These are phyloP conservation scores for Heliosperma pusillum DNA, from an alignment of 148 eudicot genomes.

Conservation along the genomic window DNA sequence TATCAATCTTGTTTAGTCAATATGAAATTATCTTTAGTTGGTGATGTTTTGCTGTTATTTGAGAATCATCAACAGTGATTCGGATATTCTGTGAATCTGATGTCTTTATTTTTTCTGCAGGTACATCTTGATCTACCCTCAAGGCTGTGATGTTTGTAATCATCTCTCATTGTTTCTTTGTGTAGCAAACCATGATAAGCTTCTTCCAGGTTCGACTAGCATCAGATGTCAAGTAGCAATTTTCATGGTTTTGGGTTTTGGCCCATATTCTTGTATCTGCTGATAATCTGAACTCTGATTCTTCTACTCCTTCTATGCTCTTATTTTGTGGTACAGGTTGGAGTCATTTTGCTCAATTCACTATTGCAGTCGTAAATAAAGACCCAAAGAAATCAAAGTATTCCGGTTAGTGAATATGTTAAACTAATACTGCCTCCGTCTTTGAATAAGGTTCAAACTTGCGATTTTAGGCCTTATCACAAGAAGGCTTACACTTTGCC, in stretches of 20 bases:
- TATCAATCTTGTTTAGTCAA: not conserved
- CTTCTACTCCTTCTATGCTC: not conserved
- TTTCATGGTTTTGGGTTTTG: not conserved
- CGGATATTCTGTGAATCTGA: not conserved
- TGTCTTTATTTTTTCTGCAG: constrained; percentile 39
- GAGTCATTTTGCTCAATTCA: constrained; percentile 96
- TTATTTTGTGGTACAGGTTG: constrained; percentile 51
- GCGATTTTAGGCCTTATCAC: not conserved
- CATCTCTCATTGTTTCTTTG: constrained; percentile 93
- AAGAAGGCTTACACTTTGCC: not conserved
- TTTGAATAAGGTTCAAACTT: not conserved
- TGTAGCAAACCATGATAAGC: constrained; percentile 93
- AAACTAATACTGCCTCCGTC: not conserved
- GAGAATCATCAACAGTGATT: not conserved
- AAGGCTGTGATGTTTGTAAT: constrained; percentile 94
- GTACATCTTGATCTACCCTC: constrained; percentile 93
- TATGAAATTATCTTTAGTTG: not conserved
- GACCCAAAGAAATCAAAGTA: constrained; percentile 85
- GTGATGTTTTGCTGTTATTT: not conserved
- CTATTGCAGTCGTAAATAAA: constrained; percentile 88
- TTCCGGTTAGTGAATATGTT: constrained; percentile 52
- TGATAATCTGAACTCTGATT: not conserved
- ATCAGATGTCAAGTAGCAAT: not conserved
- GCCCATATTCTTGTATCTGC: not conserved
- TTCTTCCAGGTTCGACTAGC: constrained; percentile 67